Conservation (phyloP, 2,329 filamentous ascomycete genomes). For the Neofusicoccum sp. region DNA sequence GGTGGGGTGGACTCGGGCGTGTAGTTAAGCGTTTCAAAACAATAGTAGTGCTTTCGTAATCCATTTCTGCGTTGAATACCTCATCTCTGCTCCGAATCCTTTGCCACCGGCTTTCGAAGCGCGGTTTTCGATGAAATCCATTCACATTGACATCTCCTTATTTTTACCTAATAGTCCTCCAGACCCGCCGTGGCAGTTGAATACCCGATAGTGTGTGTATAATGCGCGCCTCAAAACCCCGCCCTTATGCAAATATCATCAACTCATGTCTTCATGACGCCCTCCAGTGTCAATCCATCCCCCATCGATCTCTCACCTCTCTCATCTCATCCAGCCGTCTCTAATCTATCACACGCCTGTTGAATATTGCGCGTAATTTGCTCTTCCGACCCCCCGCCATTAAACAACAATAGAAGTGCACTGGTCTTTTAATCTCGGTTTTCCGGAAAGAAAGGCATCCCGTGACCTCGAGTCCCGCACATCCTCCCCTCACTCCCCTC, state of each 20-base stretch:
- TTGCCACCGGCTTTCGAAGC: too few species aligned
- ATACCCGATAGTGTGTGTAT: slow-evolving; percentile 4
- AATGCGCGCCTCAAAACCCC: slow-evolving; percentile 12
- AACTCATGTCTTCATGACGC: neutral
- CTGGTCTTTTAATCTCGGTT: too few species aligned
- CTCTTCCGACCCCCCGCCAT: neutral
- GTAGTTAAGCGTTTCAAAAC: slow-evolving; percentile 17
- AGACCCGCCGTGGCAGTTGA: slow-evolving; percentile 7
- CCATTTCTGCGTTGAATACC: slow-evolving; percentile 11
- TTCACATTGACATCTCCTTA: slow-evolving; percentile 11
- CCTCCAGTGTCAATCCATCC: neutral
- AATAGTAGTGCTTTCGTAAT: slow-evolving; percentile 16
- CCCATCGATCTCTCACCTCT: neutral
- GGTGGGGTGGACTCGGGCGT: slow-evolving; percentile 11
- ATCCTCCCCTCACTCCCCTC: too few species aligned
- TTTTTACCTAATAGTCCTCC: neutral
- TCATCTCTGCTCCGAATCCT: too few species aligned
- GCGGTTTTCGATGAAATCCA: too few species aligned
- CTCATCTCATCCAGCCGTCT: neutral
- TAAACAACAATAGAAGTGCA: too few species aligned
- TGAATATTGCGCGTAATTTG: neutral
- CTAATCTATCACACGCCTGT: neutral
- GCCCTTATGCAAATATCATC: neutral
- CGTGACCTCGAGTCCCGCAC: too few species aligned
- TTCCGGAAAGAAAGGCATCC: too few species aligned